A percentile compares a stretch with the other conserved stretches of the same genome.
Conservation (phyloP, 208 protist species). For the Acanthamoeba comandoni region DNA sequence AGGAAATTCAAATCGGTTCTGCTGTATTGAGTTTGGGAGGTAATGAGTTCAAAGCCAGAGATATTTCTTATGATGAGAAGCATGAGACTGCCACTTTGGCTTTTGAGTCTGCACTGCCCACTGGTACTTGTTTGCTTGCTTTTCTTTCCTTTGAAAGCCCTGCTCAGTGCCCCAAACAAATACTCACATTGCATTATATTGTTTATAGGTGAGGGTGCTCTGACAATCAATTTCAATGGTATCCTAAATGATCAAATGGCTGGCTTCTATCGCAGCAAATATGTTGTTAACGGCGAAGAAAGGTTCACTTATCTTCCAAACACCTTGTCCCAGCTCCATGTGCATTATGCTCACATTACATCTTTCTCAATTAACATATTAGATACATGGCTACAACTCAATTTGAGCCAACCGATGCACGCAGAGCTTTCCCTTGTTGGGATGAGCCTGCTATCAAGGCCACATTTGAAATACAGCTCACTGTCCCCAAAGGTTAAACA, state of each 20-base stretch:
- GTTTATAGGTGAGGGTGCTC: constrained; percentile 20
- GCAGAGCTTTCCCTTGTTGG: constrained; percentile 94
- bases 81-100: constrained; percentile 38
- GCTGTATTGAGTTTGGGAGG: background rate
- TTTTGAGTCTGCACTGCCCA: constrained; percentile 32
- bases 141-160: background rate
- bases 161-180: background rate
- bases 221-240: constrained; percentile 90
- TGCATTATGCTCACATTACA: background rate
- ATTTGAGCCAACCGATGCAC: constrained; percentile 87
- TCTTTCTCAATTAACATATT: background rate
- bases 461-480: constrained; percentile 93
- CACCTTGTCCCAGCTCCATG: background rate
- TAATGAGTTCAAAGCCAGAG: background rate
- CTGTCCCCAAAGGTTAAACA: constrained; percentile 85
- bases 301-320: background rate
- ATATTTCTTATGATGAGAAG: constrained; percentile 49
- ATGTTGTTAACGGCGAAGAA: constrained; percentile 30
- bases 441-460: constrained; percentile 95
- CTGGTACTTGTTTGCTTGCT: background rate
- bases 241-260: constrained; percentile 92
- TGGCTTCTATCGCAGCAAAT: constrained; percentile 92
- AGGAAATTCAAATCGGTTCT: background rate
- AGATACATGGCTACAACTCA: constrained; percentile 47
- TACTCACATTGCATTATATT: background rate